phyloP scores from a whole-genome alignment of 805 yeast species.

The Ogataea salicorniae region DNA sequence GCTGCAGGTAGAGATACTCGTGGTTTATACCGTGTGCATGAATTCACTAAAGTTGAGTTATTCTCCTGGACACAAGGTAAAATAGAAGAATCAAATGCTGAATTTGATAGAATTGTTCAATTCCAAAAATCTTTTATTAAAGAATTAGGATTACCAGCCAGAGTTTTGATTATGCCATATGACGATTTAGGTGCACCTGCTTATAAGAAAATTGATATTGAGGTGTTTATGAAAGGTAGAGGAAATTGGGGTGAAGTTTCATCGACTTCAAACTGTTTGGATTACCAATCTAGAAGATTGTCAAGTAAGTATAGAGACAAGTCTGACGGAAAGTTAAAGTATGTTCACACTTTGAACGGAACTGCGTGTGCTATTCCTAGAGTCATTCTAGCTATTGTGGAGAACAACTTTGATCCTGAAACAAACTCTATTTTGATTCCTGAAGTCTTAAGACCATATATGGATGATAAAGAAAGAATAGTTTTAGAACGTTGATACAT shows the following conservation, averaged over 20 bases:
- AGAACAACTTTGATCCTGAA: slow-evolving; percentile 66
- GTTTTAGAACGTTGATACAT: background rate
- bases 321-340: slow-evolving; percentile 33
- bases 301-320: slow-evolving; percentile 50
- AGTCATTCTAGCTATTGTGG: slow-evolving; percentile 82
- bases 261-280: slow-evolving; percentile 88
- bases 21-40: slow-evolving; percentile 93
- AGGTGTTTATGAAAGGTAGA: slow-evolving; percentile 98
- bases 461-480: slow-evolving; percentile 54
- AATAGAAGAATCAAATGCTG: slow-evolving; percentile 33
- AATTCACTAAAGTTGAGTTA: slow-evolving; percentile 90
- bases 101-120: slow-evolving; percentile 54
- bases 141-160: slow-evolving; percentile 72
- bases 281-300: slow-evolving; percentile 82
- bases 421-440: slow-evolving; percentile 59
- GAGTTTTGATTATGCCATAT: slow-evolving; percentile 83
- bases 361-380: slow-evolving; percentile 96
- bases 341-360: slow-evolving; percentile 84
- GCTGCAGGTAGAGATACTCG: slow-evolving; percentile 90
- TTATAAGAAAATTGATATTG: slow-evolving; percentile 83
- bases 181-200: slow-evolving; percentile 95
- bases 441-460: slow-evolving; percentile 56
- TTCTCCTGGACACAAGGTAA: slow-evolving; percentile 62
- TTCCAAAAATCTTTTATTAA: slow-evolving; percentile 62
- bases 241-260: slow-evolving; percentile 89